Evolutionary conservation across 805 yeast species (phyloP).

Genomic region (Wickerhamiella dianesei): DNA sequence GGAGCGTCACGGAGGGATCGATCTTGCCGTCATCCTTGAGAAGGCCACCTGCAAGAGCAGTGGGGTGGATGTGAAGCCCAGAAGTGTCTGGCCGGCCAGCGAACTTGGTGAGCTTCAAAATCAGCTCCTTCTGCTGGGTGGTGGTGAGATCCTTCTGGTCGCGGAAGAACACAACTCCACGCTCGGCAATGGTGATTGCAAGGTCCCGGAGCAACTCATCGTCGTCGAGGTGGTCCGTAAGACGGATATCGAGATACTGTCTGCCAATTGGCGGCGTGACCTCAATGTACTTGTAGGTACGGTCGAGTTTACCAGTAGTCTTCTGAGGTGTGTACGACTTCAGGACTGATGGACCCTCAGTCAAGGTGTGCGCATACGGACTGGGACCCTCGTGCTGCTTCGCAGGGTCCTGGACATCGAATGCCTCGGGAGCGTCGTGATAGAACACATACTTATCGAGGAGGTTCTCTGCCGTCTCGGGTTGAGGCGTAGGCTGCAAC

Average conservation of each 20-base stretch:
- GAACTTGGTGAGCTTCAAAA: constrained; percentile 18
- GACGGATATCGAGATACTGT: constrained; percentile 20
- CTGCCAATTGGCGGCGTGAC: constrained; percentile 25
- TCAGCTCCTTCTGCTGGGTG: constrained; percentile 21
- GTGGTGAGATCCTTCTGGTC: constrained; percentile 29
- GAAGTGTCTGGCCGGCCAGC: constrained; percentile 22
- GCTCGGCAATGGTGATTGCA: constrained; percentile 34
- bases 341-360: constrained; percentile 18
- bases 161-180: constrained; percentile 39
- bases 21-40: constrained; percentile 17
- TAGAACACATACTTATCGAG: constrained; percentile 11
- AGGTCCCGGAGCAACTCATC: constrained; percentile 29
- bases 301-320: constrained; percentile 20
- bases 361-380: constrained; percentile 18
- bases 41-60: constrained; percentile 23
- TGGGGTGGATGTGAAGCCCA: constrained; percentile 23
- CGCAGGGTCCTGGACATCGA: constrained; percentile 13
- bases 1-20: constrained; percentile 22
- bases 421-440: constrained; percentile 8
- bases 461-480: constrained; percentile 4
- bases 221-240: constrained; percentile 20
- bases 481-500: constrained; percentile 1
- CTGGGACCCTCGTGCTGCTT: constrained; percentile 16
- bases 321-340: constrained; percentile 11
- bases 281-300: constrained; percentile 19